These are phyloP conservation scores for Trametopsis cervina DNA, from an alignment of 768 basidiomycete genomes.

Conservation along the genomic window DNA sequence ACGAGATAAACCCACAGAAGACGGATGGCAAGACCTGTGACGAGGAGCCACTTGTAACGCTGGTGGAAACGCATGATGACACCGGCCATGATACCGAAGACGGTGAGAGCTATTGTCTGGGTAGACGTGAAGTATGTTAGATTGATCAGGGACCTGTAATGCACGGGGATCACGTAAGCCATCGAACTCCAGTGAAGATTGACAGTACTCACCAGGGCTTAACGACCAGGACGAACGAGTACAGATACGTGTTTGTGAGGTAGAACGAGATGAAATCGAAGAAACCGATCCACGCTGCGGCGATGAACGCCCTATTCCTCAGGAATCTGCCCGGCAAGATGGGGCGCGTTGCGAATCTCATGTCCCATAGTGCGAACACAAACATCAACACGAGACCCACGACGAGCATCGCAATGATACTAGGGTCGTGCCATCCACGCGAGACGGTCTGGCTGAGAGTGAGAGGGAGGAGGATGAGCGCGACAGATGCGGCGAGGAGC, in stretches of 20 bases:
- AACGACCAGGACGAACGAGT: constrained; percentile 48
- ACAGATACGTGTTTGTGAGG: constrained; percentile 69
- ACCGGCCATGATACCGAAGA: constrained; percentile 43
- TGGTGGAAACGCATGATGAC: constrained; percentile 34
- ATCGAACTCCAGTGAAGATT: constrained; percentile 35
- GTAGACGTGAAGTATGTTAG: constrained; percentile 32
- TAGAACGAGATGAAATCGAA: constrained; percentile 44
- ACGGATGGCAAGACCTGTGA: constrained; percentile 28
- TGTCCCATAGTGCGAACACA: constrained; percentile 27
- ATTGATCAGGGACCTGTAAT: constrained; percentile 26
- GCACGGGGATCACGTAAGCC: not conserved
- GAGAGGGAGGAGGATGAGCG: constrained; percentile 26
- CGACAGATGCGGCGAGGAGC: constrained; percentile 24
- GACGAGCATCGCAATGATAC: constrained; percentile 27
- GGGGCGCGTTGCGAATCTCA: constrained; percentile 26
- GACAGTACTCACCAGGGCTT: constrained; percentile 18
- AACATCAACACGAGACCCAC: constrained; percentile 23
- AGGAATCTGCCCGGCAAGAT: constrained; percentile 29
- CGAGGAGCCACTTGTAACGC: constrained; percentile 40
- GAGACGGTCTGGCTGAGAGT: constrained; percentile 21
- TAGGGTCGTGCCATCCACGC: constrained; percentile 22
- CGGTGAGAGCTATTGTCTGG: constrained; percentile 35
- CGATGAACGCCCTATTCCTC: constrained; percentile 27
- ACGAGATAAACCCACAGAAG: too few relatives aligned
- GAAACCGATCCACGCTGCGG: constrained; percentile 21